Evolutionary conservation across 148 eudicot genomes (phyloP).

Genomic region (Chenopodium formosanum): DNA sequence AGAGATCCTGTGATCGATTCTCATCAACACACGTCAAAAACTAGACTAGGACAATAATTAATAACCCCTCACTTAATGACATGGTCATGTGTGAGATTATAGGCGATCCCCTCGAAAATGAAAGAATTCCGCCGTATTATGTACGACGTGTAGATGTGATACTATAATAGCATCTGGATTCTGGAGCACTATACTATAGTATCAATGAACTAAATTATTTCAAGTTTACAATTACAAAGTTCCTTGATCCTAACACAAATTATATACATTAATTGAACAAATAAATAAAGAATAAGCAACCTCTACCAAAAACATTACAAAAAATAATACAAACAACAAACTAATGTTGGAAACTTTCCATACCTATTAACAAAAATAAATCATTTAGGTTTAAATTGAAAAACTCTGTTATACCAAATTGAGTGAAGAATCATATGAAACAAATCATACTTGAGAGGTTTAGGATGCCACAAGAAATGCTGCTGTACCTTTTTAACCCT

Average conservation of each 20-base stretch:
- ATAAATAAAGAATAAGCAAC: neutral
- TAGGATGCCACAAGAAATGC: slow-evolving; percentile 72
- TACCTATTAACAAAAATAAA: neutral
- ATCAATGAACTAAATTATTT: too few relatives aligned
- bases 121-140: too few relatives aligned
- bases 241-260: neutral
- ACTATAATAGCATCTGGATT: too few relatives aligned
- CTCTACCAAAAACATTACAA: neutral
- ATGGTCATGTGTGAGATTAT: too few relatives aligned
- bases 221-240: neutral
- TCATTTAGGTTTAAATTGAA: slow-evolving; percentile 31
- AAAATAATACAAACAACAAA: neutral
- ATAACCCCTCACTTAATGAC: too few relatives aligned
- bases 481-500: slow-evolving; percentile 61
- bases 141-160: too few relatives aligned
- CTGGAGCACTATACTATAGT: too few relatives aligned
- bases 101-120: too few relatives aligned
- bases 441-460: slow-evolving; percentile 71
- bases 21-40: too few relatives aligned
- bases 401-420: slow-evolving; percentile 66
- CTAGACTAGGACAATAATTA: too few relatives aligned
- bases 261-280: neutral
- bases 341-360: neutral
- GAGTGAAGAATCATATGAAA: slow-evolving; percentile 86
- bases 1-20: too few relatives aligned